phyloP scores from a whole-genome alignment of 345 rosid genomes.

The Passiflora organensis region DNA sequence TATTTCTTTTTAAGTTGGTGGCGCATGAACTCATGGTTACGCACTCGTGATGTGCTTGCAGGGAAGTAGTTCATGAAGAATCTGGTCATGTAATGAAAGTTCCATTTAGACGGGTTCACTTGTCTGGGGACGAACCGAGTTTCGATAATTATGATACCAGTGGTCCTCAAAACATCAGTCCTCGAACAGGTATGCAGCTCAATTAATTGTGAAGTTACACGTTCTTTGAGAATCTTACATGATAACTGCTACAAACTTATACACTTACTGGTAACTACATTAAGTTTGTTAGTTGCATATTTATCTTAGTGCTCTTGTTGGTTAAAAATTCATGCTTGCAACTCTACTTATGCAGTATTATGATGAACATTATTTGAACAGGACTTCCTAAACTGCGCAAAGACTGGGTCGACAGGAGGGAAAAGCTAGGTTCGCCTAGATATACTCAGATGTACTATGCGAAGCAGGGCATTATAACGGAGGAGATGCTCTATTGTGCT shows the following conservation, averaged over 20 bases:
- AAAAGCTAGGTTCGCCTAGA: constrained; percentile 71
- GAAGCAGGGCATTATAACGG: constrained; percentile 91
- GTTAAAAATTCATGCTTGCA: too few species aligned
- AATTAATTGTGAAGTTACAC: background rate
- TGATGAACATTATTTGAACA: constrained; percentile 27
- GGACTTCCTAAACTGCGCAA: constrained; percentile 88
- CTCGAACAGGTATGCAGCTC: constrained; percentile 53
- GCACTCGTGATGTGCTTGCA: constrained; percentile 33
- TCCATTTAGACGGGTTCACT: constrained; percentile 79
- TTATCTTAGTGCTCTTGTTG: too few species aligned
- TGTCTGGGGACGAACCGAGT: constrained; percentile 77
- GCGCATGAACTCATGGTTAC: too few species aligned
- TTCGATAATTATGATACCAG: constrained; percentile 94
- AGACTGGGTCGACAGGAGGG: constrained; percentile 80
- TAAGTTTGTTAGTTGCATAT: background rate
- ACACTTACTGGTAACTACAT: background rate
- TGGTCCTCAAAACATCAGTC: constrained; percentile 83
- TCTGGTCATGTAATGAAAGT: constrained; percentile 84
- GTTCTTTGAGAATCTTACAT: background rate
- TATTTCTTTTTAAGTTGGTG: too few species aligned
- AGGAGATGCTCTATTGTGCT: constrained; percentile 91
- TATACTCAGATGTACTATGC: constrained; percentile 98
- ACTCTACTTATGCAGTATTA: background rate
- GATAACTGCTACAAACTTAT: too few species aligned
- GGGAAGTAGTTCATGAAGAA: constrained; percentile 77